Evolutionary conservation across 2,329 filamentous ascomycete genomes (phyloP).

Genomic region (Orbilia quercus): DNA sequence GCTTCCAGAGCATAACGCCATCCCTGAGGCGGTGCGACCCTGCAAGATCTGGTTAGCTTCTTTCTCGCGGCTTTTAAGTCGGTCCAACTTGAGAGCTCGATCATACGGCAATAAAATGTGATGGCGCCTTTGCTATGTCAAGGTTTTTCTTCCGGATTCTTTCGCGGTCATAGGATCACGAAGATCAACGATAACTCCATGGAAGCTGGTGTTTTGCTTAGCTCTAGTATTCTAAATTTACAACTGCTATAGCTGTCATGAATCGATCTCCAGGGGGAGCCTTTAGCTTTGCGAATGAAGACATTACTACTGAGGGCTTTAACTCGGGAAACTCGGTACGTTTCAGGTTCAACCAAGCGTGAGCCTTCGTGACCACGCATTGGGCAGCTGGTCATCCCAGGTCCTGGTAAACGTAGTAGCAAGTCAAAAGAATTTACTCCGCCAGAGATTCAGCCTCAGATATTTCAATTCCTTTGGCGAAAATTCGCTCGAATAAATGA

Average conservation of each 20-base stretch:
- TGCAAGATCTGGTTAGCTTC: constrained; percentile 43
- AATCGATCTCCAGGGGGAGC: constrained; percentile 44
- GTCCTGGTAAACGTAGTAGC: too few species aligned
- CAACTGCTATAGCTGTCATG: constrained; percentile 22
- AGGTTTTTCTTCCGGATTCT: constrained; percentile 44
- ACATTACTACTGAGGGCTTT: constrained; percentile 20
- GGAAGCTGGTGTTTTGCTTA: background rate
- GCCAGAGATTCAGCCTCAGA: constrained; percentile 39
- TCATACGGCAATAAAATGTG: constrained; percentile 54
- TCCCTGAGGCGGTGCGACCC: constrained; percentile 42
- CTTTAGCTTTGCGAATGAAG: constrained; percentile 11
- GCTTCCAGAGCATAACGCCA: constrained; percentile 52
- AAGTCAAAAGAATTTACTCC: too few species aligned
- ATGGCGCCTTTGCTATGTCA: constrained; percentile 53
- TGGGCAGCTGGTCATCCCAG: constrained; percentile 53
- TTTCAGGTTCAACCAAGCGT: constrained; percentile 55
- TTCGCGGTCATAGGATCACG: constrained; percentile 46
- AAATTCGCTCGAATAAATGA: background rate
- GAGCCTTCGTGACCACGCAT: constrained; percentile 46
- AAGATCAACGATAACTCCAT: constrained; percentile 39
- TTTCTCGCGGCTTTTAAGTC: constrained; percentile 2
- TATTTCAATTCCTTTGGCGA: constrained; percentile 47
- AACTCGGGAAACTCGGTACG: constrained; percentile 52
- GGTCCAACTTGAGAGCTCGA: too few species aligned
- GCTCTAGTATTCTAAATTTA: constrained; percentile 37